Percentiles rank a stretch among this genome's conserved stretches.
Conservation (phyloP, 495 filamentous ascomycete genomes). For the Penicillium chermesinum region DNA sequence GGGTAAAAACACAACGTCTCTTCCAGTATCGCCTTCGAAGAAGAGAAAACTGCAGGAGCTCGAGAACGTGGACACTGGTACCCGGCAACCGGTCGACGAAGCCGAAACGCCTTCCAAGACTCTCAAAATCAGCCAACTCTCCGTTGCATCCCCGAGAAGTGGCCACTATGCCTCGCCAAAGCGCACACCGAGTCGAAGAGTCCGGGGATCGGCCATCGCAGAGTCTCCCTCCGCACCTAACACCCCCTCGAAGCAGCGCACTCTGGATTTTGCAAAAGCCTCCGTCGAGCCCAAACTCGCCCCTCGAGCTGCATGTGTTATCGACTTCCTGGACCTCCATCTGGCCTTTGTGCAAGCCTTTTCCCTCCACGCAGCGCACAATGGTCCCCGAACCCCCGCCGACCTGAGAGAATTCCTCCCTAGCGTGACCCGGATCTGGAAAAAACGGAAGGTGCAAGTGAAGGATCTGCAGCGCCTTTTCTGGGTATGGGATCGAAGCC, state of each 20-base stretch:
- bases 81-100: constrained; percentile 12
- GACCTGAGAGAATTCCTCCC: constrained; percentile 39
- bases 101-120: constrained; percentile 38
- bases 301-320: constrained; percentile 27
- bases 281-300: constrained; percentile 12
- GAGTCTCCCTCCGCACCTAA: constrained; percentile 14
- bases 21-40: constrained; percentile 41
- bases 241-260: constrained; percentile 33
- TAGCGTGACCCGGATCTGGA: constrained; percentile 41
- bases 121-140: constrained; percentile 34
- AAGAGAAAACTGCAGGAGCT: constrained; percentile 44
- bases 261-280: constrained; percentile 18
- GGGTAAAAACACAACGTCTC: constrained; percentile 18
- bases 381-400: constrained; percentile 31
- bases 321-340: constrained; percentile 36
- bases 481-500: constrained; percentile 35
- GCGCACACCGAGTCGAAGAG: constrained; percentile 17
- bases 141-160: constrained; percentile 35
- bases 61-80: constrained; percentile 28
- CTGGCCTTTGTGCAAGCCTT: constrained; percentile 37
- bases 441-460: constrained; percentile 41
- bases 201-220: constrained; percentile 8
- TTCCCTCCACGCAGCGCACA: constrained; percentile 39
- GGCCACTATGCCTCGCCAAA: constrained; percentile 32
- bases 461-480: constrained; percentile 42